These are phyloP conservation scores for Pichia deserticola DNA, from an alignment of 805 yeast species.

Conservation along the genomic window DNA sequence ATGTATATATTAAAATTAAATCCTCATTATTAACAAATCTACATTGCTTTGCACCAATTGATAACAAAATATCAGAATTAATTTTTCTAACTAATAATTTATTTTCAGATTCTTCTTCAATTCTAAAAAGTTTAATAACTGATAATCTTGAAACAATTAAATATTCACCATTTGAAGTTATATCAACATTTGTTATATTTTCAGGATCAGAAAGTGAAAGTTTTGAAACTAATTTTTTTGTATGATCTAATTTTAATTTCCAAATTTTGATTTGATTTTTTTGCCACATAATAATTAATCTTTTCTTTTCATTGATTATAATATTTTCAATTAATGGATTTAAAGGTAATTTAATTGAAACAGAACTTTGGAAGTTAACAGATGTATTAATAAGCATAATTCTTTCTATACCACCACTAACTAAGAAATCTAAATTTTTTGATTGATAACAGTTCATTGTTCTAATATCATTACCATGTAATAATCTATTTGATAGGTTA, in stretches of 20 bases:
- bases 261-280: constrained; percentile 79
- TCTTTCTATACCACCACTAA: constrained; percentile 81
- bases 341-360: constrained; percentile 62
- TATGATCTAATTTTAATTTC: constrained; percentile 38
- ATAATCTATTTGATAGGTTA: constrained; percentile 61
- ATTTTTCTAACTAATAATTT: constrained; percentile 45
- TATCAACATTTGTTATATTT: constrained; percentile 59
- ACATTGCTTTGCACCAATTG: constrained; percentile 49
- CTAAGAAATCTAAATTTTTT: constrained; percentile 56
- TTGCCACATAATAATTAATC: constrained; percentile 68
- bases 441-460: constrained; percentile 66
- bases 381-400: constrained; percentile 59
- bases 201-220: constrained; percentile 67
- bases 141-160: constrained; percentile 67
- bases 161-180: constrained; percentile 58
- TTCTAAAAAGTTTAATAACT: constrained; percentile 59
- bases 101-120: constrained; percentile 38
- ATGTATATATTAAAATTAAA: constrained; percentile 42
- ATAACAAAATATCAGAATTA: constrained; percentile 34
- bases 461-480: constrained; percentile 84
- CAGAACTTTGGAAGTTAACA: constrained; percentile 62
- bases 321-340: constrained; percentile 19
- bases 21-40: constrained; percentile 33
- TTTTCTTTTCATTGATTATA: constrained; percentile 36
- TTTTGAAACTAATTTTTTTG: constrained; percentile 57